Evolutionary conservation across 164 flowering plant genomes (phyloP).

Genomic region (Macadamia tetraphylla): DNA sequence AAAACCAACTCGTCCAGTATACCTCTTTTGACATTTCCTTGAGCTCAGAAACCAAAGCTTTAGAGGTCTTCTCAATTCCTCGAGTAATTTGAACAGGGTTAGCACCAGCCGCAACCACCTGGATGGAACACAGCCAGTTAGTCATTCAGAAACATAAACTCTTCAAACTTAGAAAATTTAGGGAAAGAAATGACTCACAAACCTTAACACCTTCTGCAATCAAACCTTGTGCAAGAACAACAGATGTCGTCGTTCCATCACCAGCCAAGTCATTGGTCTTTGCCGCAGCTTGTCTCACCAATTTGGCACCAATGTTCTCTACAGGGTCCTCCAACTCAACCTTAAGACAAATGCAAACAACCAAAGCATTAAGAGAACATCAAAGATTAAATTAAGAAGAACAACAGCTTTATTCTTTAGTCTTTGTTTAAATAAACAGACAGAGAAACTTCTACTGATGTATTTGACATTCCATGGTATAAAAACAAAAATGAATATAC

Average conservation of each 20-base stretch:
- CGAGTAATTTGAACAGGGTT: slow-evolving; percentile 73
- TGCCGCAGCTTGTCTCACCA: slow-evolving; percentile 81
- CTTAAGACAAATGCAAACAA: slow-evolving; percentile 14
- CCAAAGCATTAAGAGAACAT: not conserved
- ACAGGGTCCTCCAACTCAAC: slow-evolving; percentile 83
- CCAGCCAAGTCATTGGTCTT: slow-evolving; percentile 86
- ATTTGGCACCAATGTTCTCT: slow-evolving; percentile 73
- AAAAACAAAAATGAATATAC: too few relatives aligned
- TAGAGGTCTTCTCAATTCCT: slow-evolving; percentile 74
- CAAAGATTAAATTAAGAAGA: too few relatives aligned
- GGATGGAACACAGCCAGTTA: not conserved
- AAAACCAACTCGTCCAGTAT: not conserved
- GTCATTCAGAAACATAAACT: not conserved
- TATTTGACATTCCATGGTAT: too few relatives aligned
- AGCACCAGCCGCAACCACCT: slow-evolving; percentile 85
- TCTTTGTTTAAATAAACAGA: too few relatives aligned
- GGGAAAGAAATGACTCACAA: slow-evolving; percentile 1
- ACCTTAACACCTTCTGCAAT: slow-evolving; percentile 81
- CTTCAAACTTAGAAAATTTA: not conserved
- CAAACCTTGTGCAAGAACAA: slow-evolving; percentile 77
- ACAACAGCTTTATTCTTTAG: too few relatives aligned
- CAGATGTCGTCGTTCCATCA: slow-evolving; percentile 81
- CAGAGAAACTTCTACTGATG: too few relatives aligned
- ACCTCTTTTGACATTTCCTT: slow-evolving; percentile 67
- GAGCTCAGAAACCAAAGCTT: slow-evolving; percentile 60